phyloP scores from a whole-genome alignment of 495 filamentous ascomycete species.

The Aspergillus heteromorphus region DNA sequence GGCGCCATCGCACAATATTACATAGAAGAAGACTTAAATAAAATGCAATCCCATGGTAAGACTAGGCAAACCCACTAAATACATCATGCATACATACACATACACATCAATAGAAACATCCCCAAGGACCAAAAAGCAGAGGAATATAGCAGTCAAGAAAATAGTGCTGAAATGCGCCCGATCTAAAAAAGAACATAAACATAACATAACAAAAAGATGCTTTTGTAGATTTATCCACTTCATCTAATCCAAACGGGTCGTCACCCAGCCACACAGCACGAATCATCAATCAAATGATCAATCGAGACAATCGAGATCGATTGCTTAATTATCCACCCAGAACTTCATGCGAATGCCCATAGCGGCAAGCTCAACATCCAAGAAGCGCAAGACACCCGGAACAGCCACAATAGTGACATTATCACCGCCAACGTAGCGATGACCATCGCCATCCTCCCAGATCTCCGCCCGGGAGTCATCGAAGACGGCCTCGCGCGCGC shows the following conservation, averaged over 20 bases:
- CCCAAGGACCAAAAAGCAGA: slow-evolving; percentile 15
- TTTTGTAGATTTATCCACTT: slow-evolving; percentile 1
- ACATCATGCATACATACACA: slow-evolving; percentile 12
- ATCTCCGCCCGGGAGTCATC: slow-evolving; percentile 61
- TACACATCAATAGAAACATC: slow-evolving; percentile 7
- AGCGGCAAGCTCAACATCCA: slow-evolving; percentile 90
- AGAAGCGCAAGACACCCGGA: slow-evolving; percentile 83
- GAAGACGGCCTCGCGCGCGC: slow-evolving; percentile 63
- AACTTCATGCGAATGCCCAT: slow-evolving; percentile 93
- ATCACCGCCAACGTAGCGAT: slow-evolving; percentile 77
- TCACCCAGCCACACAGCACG: no score
- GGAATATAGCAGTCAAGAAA: neutral
- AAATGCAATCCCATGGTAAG: neutral
- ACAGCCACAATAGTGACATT: slow-evolving; percentile 88
- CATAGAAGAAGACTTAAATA: no score
- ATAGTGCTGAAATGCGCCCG: slow-evolving; percentile 7
- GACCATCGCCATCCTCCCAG: slow-evolving; percentile 88
- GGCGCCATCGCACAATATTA: no score
- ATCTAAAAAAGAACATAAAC: slow-evolving; percentile 6
- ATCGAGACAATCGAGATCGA: no score
- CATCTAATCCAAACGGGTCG: neutral
- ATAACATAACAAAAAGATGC: neutral
- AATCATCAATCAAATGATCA: no score
- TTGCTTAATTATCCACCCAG: slow-evolving; percentile 58
- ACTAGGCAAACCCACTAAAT: slow-evolving; percentile 13